Percentiles rank a stretch among this genome's conserved stretches.
These are phyloP conservation scores for Globisporangium takayamanum DNA, from an alignment of 352 stramenopile species.

Conservation along the genomic window DNA sequence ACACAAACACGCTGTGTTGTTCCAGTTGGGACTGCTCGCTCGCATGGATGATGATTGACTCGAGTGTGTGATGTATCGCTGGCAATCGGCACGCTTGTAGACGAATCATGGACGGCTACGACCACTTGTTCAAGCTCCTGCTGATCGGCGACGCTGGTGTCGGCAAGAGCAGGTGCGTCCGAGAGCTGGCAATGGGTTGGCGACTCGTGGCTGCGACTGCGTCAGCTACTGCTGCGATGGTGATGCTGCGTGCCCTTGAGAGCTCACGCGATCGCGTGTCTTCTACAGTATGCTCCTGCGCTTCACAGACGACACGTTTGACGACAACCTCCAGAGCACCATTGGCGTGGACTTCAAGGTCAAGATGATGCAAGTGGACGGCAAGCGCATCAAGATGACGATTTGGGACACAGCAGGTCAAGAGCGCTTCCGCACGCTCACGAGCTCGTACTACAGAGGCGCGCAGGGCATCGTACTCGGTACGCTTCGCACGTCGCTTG, in stretches of 20 bases:
- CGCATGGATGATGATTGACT: not conserved
- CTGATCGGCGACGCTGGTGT: slow-evolving; percentile 97
- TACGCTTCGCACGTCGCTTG: slow-evolving; percentile 19
- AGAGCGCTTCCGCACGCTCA: slow-evolving; percentile 97
- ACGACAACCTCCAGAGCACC: slow-evolving; percentile 96
- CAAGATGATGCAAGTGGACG: slow-evolving; percentile 95
- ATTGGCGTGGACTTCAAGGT: slow-evolving; percentile 98
- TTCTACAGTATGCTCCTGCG: slow-evolving; percentile 91
- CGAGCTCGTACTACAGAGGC: slow-evolving; percentile 96
- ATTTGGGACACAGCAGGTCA: slow-evolving; percentile 99
- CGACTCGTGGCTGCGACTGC: slow-evolving; percentile 2
- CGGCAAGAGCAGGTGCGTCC: slow-evolving; percentile 91
- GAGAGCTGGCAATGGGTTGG: not conserved
- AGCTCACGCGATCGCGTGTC: not conserved
- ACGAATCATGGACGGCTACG: slow-evolving; percentile 80
- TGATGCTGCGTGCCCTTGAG: not conserved
- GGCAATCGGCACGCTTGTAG: not conserved
- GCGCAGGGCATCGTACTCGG: slow-evolving; percentile 96
- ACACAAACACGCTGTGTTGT: too few species aligned
- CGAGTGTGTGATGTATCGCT: not conserved
- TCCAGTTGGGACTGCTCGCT: not conserved
- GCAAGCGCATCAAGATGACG: slow-evolving; percentile 96
- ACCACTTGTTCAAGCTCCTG: slow-evolving; percentile 98
- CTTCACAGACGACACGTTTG: slow-evolving; percentile 98
- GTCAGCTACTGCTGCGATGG: not conserved